phyloP scores from a whole-genome alignment of 2,329 filamentous ascomycete species.

The Aspergillus aculeatinus region DNA sequence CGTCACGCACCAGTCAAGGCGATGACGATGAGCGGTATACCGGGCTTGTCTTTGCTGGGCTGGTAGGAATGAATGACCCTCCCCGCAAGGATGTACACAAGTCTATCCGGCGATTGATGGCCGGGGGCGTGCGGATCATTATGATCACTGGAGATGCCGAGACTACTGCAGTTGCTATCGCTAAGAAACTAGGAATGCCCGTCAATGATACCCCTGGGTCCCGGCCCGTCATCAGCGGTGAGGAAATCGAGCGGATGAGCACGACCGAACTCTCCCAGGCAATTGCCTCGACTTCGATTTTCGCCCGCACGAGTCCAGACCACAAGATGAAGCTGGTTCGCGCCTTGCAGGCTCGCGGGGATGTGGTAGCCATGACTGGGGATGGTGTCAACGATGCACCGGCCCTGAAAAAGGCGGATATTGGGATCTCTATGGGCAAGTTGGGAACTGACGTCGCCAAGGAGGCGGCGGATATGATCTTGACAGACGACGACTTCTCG shows the following conservation, averaged over 20 bases:
- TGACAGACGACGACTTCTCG: conserved; percentile 86
- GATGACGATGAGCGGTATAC: conserved; percentile 73
- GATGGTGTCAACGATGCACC: conserved; percentile 98
- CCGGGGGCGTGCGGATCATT: conserved; percentile 92
- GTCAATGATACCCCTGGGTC: conserved; percentile 60
- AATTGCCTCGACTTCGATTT: conserved; percentile 87
- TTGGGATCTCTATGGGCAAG: conserved; percentile 94
- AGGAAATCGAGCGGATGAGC: conserved; percentile 91
- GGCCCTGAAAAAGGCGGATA: conserved; percentile 93
- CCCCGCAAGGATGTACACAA: conserved; percentile 85
- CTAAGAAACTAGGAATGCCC: conserved; percentile 90
- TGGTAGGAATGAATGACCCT: conserved; percentile 97
- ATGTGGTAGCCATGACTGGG: conserved; percentile 98
- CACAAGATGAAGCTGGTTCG: conserved; percentile 97
- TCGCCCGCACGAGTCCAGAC: conserved; percentile 92
- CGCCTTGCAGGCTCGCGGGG: conserved; percentile 85
- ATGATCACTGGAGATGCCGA: conserved; percentile 99
- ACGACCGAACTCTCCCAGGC: conserved; percentile 79
- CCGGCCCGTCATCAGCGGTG: conserved; percentile 72
- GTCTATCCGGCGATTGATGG: conserved; percentile 85
- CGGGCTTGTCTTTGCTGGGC: conserved; percentile 81
- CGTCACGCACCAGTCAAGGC: conserved; percentile 31
- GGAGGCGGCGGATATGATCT: conserved; percentile 84
- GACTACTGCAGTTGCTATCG: conserved; percentile 90
- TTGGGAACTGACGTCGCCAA: conserved; percentile 97